Base-by-base conservation (phyloP, 306 rosid species). In the Quercus cerris region DNA sequence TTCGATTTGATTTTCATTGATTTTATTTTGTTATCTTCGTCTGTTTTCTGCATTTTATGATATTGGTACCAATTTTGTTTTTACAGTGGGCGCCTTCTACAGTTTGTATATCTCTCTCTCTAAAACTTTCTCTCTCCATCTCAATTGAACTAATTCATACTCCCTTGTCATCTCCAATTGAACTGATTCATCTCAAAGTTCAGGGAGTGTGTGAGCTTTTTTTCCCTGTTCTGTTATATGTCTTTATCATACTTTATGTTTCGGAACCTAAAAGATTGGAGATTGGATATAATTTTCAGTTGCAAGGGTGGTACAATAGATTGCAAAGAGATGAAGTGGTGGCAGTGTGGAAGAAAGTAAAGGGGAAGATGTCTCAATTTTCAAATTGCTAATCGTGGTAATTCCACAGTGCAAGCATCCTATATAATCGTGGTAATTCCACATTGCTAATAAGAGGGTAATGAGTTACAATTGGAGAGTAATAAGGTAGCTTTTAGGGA, bases 311-410 rank as follows among this genome's bases (percentile, higher is more conserved):
- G 99, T 93, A 95, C 79, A 93, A 86, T 59, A 91, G 74, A 82
- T 86, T 93, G 61, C 98, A 95, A 77, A 95, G 98, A 85, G 98
- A 95, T 74, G 98, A 95, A 85, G 96, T 93, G 68, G 93, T 95
- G 71, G 99, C 92, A 17, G 88, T 91, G 76, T 95, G 99, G 99
- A 87, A 82, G 88, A 95, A 95, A 82, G 88, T 93, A 15, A 85
- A 88, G 83, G 97, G 89, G 41, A 93, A 81, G 71, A 95, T 95
- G 99, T 91, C 91, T 17, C 90, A 58, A 58, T 8, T 58, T 17
- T 18, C 61, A 56, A 56, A 35, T 35, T 35, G 28, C 28, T 27
- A 27, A 27, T 27, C 28, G 3, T 27, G 28, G 28, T 27, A 27
- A 27, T 27, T 27, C 28, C 28, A 27, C 3, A 27, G 66, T 59